phyloP scores from a whole-genome alignment of 164 flowering plant species.

The Chimonanthus praecox region DNA sequence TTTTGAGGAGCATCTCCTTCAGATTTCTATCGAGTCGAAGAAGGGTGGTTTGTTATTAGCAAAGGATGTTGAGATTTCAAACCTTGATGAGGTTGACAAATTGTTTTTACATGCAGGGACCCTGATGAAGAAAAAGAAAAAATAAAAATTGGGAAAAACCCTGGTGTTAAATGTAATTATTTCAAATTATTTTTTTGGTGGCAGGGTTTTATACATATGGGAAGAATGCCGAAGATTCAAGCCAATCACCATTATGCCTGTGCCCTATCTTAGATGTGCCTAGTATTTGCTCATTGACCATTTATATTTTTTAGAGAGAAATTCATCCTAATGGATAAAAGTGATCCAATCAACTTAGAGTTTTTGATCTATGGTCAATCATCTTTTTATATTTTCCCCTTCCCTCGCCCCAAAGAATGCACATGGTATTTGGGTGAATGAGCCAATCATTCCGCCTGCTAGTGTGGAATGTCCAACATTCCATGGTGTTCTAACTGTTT shows the following conservation, averaged over 20 bases:
- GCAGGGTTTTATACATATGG: background rate
- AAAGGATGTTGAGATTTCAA: constrained; percentile 30
- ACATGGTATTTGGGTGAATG: too few species aligned
- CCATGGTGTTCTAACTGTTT: too few species aligned
- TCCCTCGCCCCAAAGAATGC: too few species aligned
- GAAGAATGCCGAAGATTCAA: background rate
- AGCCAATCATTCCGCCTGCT: too few species aligned
- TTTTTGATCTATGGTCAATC: too few species aligned
- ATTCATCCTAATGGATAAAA: too few species aligned
- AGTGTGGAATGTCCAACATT: too few species aligned
- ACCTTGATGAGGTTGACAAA: constrained; percentile 80
- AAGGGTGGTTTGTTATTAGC: constrained; percentile 15
- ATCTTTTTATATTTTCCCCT: too few species aligned
- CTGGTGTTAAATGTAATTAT: background rate
- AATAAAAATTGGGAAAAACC: constrained; percentile 8
- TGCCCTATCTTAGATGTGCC: background rate
- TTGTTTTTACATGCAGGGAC: constrained; percentile 69
- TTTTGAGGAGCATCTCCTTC: constrained; percentile 63
- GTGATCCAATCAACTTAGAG: too few species aligned
- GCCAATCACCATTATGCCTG: background rate
- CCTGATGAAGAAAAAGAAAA: constrained; percentile 59
- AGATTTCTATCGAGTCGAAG: constrained; percentile 44
- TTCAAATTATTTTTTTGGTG: background rate
- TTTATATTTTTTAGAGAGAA: too few species aligned
- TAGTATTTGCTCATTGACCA: too few species aligned